phyloP scores from a whole-genome alignment of 2,329 filamentous ascomycete genomes.

The Diaporthe helianthi region DNA sequence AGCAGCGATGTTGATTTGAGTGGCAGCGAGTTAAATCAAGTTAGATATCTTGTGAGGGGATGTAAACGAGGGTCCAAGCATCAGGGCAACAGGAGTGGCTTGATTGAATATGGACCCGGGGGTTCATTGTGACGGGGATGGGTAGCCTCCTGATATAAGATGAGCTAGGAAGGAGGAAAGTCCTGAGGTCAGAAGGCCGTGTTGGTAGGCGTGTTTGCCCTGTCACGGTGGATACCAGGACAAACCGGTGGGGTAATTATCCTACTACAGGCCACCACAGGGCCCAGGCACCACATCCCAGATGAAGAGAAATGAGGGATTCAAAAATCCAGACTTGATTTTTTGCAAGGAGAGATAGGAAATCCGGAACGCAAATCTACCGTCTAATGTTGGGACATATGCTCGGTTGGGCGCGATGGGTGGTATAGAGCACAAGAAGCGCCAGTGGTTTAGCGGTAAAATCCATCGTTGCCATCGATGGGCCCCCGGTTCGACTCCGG shows the following conservation, averaged over 20 bases:
- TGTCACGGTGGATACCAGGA: too few relatives aligned
- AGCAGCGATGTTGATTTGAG: neutral
- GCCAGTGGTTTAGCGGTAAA: constrained; percentile 56
- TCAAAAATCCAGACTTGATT: neutral
- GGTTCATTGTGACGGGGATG: too few relatives aligned
- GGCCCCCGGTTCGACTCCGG: constrained; percentile 55
- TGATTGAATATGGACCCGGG: too few relatives aligned
- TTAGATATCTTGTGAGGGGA: neutral
- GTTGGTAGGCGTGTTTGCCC: too few relatives aligned
- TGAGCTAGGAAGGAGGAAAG: too few relatives aligned
- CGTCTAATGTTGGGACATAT: too few relatives aligned
- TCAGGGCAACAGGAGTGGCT: too few relatives aligned
- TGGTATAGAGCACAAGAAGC: neutral
- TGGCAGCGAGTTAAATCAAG: neutral
- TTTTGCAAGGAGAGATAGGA: neutral
- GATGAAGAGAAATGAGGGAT: neutral
- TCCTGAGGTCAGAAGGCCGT: too few relatives aligned
- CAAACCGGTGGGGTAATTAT: too few relatives aligned
- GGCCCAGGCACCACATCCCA: neutral
- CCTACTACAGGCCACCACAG: too few relatives aligned
- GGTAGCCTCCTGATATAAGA: too few relatives aligned
- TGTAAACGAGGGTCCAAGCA: neutral
- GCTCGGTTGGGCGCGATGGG: too few relatives aligned
- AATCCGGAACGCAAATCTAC: neutral
- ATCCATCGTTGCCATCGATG: constrained; percentile 58